These are phyloP conservation scores for Sarcomyxa edulis DNA, from an alignment of 768 basidiomycete genomes.

Conservation along the genomic window DNA sequence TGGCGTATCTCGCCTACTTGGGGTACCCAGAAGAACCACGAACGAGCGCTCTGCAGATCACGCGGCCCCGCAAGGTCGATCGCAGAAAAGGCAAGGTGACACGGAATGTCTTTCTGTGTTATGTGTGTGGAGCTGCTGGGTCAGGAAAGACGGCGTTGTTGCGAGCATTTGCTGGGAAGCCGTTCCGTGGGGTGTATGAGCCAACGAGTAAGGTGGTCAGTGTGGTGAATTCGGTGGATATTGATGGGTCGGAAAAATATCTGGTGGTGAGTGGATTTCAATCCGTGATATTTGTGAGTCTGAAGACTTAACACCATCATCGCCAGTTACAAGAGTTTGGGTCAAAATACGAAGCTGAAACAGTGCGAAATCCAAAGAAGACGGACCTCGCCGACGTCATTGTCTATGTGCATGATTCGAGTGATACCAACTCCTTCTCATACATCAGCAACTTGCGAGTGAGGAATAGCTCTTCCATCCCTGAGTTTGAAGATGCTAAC, in stretches of 20 bases:
- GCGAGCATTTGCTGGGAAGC: conserved; percentile 81
- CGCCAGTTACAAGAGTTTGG: conserved; percentile 93
- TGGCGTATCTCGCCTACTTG: conserved; percentile 93
- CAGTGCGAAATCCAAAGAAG: conserved; percentile 84
- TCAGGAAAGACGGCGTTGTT: conserved; percentile 91
- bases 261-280: conserved; percentile 67
- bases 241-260: conserved; percentile 92
- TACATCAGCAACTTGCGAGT: conserved; percentile 97
- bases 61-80: conserved; percentile 78
- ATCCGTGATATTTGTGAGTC: not conserved
- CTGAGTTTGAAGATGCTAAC: too few relatives aligned
- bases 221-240: conserved; percentile 93
- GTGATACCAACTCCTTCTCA: conserved; percentile 97
- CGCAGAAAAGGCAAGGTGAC: conserved; percentile 84
- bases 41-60: conserved; percentile 83
- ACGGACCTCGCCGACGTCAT: conserved; percentile 91
- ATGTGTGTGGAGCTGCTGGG: conserved; percentile 92
- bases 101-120: conserved; percentile 89
- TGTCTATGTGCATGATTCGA: conserved; percentile 94
- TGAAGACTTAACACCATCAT: conserved; percentile 21
- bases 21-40: conserved; percentile 79
- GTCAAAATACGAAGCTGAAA: conserved; percentile 90
- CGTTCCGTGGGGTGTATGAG: conserved; percentile 69
- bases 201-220: conserved; percentile 88
- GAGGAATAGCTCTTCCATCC: conserved; percentile 12